Evolutionary conservation across 2,329 filamentous ascomycete species (phyloP).

Genomic region (Ceratocystis huliohia): DNA sequence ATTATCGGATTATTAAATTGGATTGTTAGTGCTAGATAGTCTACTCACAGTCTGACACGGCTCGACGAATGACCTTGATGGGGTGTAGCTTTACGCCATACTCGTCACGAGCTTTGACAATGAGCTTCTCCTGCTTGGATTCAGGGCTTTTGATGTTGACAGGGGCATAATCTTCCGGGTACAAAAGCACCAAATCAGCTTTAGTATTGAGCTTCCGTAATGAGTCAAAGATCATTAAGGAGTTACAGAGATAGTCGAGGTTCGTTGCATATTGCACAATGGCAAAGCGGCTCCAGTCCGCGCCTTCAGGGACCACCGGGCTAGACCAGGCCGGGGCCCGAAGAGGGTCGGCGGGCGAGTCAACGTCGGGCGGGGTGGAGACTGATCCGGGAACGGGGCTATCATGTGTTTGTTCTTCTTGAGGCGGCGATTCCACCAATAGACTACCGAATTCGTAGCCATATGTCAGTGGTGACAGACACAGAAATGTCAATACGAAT

Average conservation of each 20-base stretch:
- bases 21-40: background rate
- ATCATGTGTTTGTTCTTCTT: background rate
- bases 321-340: background rate
- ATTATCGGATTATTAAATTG: background rate
- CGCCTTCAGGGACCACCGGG: conserved; percentile 20
- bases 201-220: conserved; percentile 32
- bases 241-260: conserved; percentile 37
- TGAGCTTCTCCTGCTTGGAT: conserved; percentile 27
- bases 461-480: background rate
- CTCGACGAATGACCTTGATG: conserved; percentile 30
- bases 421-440: background rate
- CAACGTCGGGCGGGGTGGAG: background rate
- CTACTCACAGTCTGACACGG: conserved; percentile 29
- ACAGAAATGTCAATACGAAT: conserved; percentile 1
- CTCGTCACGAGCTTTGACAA: conserved; percentile 33
- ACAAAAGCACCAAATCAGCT: conserved; percentile 36
- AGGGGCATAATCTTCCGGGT: conserved; percentile 29
- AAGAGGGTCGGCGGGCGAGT: background rate
- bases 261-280: conserved; percentile 40
- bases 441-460: background rate
- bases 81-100: conserved; percentile 36
- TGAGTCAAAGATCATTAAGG: conserved; percentile 38
- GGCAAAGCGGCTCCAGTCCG: conserved; percentile 35
- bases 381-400: background rate
- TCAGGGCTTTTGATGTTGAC: conserved; percentile 25